Conservation (phyloP, 2,329 filamentous ascomycete species). For the Zasmidium citrigriseum region DNA sequence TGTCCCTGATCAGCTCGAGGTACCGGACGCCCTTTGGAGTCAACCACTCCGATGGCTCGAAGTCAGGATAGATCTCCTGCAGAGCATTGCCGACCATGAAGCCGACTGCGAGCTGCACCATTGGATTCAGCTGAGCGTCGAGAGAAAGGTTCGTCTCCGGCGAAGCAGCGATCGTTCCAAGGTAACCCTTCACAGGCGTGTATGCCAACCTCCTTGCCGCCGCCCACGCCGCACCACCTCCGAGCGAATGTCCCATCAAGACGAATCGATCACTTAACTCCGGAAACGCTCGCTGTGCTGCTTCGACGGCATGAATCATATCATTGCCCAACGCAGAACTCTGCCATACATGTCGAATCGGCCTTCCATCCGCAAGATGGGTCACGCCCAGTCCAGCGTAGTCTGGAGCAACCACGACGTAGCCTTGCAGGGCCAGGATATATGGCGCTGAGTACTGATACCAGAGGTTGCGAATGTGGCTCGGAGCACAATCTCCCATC, state of each 20-base stretch:
- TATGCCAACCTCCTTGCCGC: conserved; percentile 32
- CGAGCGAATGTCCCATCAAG: conserved; percentile 51
- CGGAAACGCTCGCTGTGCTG: conserved; percentile 47
- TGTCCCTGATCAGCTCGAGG: background rate
- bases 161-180: conserved; percentile 13
- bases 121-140: background rate
- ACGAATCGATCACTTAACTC: conserved; percentile 43
- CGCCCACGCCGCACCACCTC: conserved; percentile 48
- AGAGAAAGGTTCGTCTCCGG: conserved; percentile 5
- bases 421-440: conserved; percentile 33
- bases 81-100: background rate
- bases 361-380: conserved; percentile 34
- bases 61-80: conserved; percentile 6
- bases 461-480: conserved; percentile 32
- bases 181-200: conserved; percentile 5
- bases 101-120: background rate
- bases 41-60: conserved; percentile 1
- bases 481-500: conserved; percentile 27
- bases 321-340: conserved; percentile 44
- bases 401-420: conserved; percentile 31
- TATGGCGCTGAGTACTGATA: conserved; percentile 30
- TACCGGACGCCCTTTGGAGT: conserved; percentile 4
- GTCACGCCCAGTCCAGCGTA: conserved; percentile 29
- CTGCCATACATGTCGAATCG: conserved; percentile 43
- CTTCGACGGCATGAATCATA: conserved; percentile 45